Conservation (phyloP, 1,284 basidiomycete genomes). For the Naganishia liquefaciens region DNA sequence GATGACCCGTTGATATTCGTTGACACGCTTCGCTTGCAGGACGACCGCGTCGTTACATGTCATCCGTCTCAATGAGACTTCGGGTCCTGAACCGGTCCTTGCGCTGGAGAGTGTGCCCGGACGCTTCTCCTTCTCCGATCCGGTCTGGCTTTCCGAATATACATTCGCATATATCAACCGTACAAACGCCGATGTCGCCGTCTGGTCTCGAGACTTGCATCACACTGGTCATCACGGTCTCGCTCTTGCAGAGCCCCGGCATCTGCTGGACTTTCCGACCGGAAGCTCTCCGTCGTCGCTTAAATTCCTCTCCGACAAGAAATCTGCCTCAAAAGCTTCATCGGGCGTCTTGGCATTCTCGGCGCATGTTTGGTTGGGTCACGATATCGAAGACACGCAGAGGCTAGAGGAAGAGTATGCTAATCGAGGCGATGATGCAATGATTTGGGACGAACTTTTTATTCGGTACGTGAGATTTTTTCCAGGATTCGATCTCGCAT, state of each 20-base stretch:
- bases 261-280: conserved; percentile 42
- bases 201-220: conserved; percentile 26
- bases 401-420: conserved; percentile 70
- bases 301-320: conserved; percentile 57
- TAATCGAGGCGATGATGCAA: conserved; percentile 66
- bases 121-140: conserved; percentile 38
- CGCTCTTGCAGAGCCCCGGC: conserved; percentile 12
- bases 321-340: conserved; percentile 15
- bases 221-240: conserved; percentile 25
- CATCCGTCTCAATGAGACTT: conserved; percentile 45
- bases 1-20: neutral
- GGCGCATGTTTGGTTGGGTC: conserved; percentile 72
- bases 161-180: conserved; percentile 52
- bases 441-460: conserved; percentile 74
- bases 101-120: conserved; percentile 29
- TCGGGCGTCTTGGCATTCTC: conserved; percentile 60
- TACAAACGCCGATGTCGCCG: conserved; percentile 34
- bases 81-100: conserved; percentile 1
- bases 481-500: neutral
- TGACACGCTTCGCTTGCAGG: conserved; percentile 51
- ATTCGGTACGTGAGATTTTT: conserved; percentile 66
- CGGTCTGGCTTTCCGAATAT: conserved; percentile 47
- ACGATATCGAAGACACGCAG: conserved; percentile 65
- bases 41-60: conserved; percentile 68
- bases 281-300: conserved; percentile 61